Evolutionary conservation across 2,329 filamentous ascomycete genomes (phyloP).

Genomic region (Fusarium albidum): DNA sequence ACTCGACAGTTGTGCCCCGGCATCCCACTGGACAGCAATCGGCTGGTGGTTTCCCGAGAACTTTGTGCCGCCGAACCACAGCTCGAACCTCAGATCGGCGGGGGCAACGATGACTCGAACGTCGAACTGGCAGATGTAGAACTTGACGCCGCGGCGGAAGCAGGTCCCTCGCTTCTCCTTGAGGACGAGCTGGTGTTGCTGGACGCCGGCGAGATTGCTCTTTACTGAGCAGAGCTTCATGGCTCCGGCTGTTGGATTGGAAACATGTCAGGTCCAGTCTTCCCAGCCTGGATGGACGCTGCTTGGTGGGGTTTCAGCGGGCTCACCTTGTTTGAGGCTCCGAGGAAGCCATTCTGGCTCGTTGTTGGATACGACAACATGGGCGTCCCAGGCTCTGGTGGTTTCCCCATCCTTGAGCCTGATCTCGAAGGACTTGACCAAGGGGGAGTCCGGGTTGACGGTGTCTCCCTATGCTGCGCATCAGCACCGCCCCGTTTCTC

Average conservation of each 20-base stretch:
- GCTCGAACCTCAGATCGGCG: constrained; percentile 58
- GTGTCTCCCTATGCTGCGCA: constrained; percentile 45
- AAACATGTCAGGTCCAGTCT: not conserved
- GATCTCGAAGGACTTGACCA: constrained; percentile 46
- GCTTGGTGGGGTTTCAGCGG: not conserved
- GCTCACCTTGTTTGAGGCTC: constrained; percentile 47
- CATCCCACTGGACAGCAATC: constrained; percentile 31
- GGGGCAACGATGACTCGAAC: constrained; percentile 63
- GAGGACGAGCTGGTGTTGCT: constrained; percentile 47
- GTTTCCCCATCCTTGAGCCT: constrained; percentile 44
- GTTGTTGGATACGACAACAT: constrained; percentile 50
- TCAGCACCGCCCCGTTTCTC: not conserved
- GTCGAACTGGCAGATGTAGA: constrained; percentile 53
- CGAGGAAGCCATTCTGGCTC: constrained; percentile 47
- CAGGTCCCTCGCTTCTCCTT: constrained; percentile 48
- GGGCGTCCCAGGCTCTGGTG: constrained; percentile 47
- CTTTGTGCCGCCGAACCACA: constrained; percentile 46
- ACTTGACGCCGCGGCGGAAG: constrained; percentile 47
- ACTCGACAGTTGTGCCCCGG: not conserved
- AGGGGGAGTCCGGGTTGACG: constrained; percentile 46
- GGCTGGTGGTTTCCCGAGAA: constrained; percentile 33
- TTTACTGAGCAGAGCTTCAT: constrained; percentile 50
- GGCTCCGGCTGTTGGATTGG: constrained; percentile 41
- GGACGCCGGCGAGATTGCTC: constrained; percentile 50
- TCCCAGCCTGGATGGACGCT: too few relatives aligned